A percentile compares a stretch with the other conserved stretches of the same genome.
These are phyloP conservation scores for Mallotus nudiflorus DNA, from an alignment of 345 rosid species.

Conservation along the genomic window DNA sequence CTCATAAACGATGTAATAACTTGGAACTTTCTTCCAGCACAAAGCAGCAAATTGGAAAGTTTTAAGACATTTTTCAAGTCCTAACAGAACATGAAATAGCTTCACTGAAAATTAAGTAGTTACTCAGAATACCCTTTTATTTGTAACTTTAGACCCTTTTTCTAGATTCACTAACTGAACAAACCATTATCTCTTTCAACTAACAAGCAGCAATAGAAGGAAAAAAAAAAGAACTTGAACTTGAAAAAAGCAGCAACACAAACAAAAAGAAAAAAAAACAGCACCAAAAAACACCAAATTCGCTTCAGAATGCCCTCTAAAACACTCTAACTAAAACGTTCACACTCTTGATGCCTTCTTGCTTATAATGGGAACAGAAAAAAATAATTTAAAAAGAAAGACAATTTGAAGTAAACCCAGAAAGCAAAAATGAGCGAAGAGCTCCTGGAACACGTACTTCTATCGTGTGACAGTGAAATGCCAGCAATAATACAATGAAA, in stretches of 20 bases:
- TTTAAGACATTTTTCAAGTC: too few species aligned
- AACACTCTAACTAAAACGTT: conserved; percentile 10
- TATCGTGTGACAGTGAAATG: too few species aligned
- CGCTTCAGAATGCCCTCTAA: not conserved
- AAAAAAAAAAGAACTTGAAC: too few species aligned
- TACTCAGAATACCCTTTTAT: too few species aligned
- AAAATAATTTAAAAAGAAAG: not conserved
- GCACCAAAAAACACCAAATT: not conserved
- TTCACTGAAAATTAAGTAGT: too few species aligned
- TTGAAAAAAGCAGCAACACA: too few species aligned
- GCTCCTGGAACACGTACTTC: too few species aligned
- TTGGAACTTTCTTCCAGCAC: not conserved
- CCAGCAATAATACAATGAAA: too few species aligned
- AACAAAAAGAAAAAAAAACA: not conserved
- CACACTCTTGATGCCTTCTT: conserved; percentile 8
- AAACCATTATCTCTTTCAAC: not conserved
- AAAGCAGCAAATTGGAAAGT: too few species aligned
- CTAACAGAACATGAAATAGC: too few species aligned
- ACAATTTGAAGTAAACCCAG: conserved; percentile 1
- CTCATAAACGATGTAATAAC: not conserved
- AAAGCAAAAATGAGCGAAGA: not conserved
- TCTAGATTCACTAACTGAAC: not conserved
- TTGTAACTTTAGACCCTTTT: not conserved
- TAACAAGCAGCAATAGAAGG: not conserved
- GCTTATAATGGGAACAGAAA: not conserved